A percentile compares a stretch with the other conserved stretches of the same genome.
These are phyloP conservation scores for Chlorella sp. DNA, from an alignment of 139 green algal species.

Conservation along the genomic window DNA sequence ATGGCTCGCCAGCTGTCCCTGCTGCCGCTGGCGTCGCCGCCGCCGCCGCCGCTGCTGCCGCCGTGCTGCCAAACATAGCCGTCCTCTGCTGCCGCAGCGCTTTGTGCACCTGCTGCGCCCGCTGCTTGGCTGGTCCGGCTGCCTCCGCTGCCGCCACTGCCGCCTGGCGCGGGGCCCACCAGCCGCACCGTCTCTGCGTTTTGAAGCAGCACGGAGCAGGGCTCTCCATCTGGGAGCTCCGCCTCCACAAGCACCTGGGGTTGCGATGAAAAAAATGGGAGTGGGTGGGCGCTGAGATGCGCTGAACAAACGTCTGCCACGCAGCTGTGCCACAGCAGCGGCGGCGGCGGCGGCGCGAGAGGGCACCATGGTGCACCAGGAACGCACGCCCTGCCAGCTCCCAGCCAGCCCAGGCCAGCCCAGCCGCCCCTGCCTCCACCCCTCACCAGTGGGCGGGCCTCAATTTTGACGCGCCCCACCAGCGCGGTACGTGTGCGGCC, in stretches of 20 bases:
- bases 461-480: constrained; percentile 85
- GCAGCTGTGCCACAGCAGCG: not conserved
- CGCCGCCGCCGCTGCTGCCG: not conserved
- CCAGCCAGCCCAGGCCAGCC: too few relatives aligned
- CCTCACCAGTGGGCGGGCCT: constrained; percentile 75
- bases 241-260: constrained; percentile 78
- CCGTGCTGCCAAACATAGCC: not conserved
- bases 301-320: not conserved
- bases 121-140: not conserved
- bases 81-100: not conserved
- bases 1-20: constrained; percentile 51
- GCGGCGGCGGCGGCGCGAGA: not conserved
- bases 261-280: not conserved
- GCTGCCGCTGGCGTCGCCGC: not conserved
- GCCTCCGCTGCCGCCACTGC: not conserved
- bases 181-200: constrained; percentile 95
- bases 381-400: not conserved
- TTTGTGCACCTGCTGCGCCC: not conserved
- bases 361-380: too few relatives aligned
- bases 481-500: constrained; percentile 60
- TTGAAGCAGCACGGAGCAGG: constrained; percentile 69
- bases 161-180: constrained; percentile 51
- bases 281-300: not conserved
- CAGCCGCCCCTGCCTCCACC: not conserved
- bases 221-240: constrained; percentile 51